These are phyloP conservation scores for Endoconidiophora polonica DNA, from an alignment of 2,329 filamentous ascomycete species.

Conservation along the genomic window DNA sequence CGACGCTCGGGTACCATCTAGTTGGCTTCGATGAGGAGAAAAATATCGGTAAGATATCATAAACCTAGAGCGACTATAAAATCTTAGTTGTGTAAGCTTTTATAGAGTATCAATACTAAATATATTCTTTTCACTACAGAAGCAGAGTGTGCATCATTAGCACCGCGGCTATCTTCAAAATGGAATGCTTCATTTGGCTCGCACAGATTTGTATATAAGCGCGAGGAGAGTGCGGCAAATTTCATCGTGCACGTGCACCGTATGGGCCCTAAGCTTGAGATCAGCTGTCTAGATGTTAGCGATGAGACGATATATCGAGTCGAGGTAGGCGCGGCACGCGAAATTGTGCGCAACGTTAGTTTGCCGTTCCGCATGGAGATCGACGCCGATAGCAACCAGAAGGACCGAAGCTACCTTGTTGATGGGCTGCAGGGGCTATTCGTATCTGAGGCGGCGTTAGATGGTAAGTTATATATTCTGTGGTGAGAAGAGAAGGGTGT, in stretches of 20 bases:
- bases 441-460: slow-evolving; percentile 53
- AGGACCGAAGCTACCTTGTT: slow-evolving; percentile 33
- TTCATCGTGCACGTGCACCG: slow-evolving; percentile 71
- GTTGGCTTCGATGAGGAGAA: slow-evolving; percentile 75
- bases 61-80: neutral
- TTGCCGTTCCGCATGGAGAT: slow-evolving; percentile 41
- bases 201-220: slow-evolving; percentile 73
- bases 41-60: slow-evolving; percentile 38
- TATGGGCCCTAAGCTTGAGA: slow-evolving; percentile 67
- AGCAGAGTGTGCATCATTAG: slow-evolving; percentile 34
- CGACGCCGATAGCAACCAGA: slow-evolving; percentile 22
- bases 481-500: neutral
- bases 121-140: slow-evolving; percentile 23
- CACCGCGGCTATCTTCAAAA: slow-evolving; percentile 49
- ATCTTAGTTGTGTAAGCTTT: neutral
- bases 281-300: slow-evolving; percentile 62
- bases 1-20: slow-evolving; percentile 62
- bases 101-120: neutral
- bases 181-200: slow-evolving; percentile 65
- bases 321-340: slow-evolving; percentile 50
- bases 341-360: slow-evolving; percentile 49
- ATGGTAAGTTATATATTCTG: slow-evolving; percentile 19
- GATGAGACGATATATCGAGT: slow-evolving; percentile 69
- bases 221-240: slow-evolving; percentile 68
- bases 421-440: slow-evolving; percentile 46